These are phyloP conservation scores for Rhodotorula toruloides DNA, from an alignment of 768 basidiomycete genomes.

Conservation along the genomic window DNA sequence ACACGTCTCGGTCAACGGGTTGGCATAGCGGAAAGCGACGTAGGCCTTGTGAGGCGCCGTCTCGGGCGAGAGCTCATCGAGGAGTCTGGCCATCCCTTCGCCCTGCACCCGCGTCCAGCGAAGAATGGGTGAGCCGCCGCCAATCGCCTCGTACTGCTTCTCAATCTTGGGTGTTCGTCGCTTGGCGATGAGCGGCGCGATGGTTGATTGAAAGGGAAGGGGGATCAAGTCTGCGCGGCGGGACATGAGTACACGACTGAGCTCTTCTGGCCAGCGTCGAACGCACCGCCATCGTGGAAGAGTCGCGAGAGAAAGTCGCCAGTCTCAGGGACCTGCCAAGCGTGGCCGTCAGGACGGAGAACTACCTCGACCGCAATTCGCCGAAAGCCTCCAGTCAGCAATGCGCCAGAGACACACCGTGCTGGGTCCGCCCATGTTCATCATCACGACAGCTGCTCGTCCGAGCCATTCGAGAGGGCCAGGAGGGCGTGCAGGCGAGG, in stretches of 20 bases:
- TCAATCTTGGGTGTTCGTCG: conserved; percentile 89
- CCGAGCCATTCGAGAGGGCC: neutral
- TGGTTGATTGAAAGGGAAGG: conserved; percentile 77
- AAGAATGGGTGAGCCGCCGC: conserved; percentile 93
- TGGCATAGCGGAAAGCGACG: conserved; percentile 86
- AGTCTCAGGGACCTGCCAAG: conserved; percentile 89
- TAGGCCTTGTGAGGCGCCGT: conserved; percentile 95
- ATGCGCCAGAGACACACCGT: neutral
- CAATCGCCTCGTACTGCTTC: conserved; percentile 87
- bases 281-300: conserved; percentile 70
- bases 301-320: conserved; percentile 85
- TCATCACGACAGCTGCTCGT: conserved; percentile 73
- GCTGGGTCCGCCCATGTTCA: conserved; percentile 95
- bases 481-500: neutral
- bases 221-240: conserved; percentile 67
- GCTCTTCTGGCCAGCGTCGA: neutral
- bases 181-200: conserved; percentile 82
- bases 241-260: neutral
- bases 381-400: neutral
- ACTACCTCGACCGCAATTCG: too few species aligned
- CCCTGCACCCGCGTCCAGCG: conserved; percentile 84
- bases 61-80: conserved; percentile 88
- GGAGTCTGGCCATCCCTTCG: conserved; percentile 75
- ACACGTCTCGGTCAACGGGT: conserved; percentile 77
- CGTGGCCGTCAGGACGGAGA: too few species aligned